These are phyloP conservation scores for Kazachstania sp. DNA, from an alignment of 1,139 yeast species.

Conservation along the genomic window DNA sequence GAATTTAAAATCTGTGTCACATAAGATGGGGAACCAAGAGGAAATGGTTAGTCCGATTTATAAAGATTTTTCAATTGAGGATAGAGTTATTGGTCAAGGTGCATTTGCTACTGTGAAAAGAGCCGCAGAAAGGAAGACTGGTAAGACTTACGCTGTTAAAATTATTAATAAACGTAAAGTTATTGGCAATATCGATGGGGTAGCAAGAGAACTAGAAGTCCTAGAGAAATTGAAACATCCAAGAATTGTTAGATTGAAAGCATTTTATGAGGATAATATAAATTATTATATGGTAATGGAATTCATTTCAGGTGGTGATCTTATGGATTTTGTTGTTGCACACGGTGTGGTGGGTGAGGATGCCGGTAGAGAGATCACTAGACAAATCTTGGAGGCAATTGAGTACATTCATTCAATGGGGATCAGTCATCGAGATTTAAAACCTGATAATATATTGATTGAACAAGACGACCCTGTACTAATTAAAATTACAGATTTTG, in stretches of 20 bases:
- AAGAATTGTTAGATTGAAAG: constrained; percentile 71
- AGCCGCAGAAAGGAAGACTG: constrained; percentile 78
- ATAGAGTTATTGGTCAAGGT: constrained; percentile 87
- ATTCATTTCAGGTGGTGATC: constrained; percentile 91
- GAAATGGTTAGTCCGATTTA: constrained; percentile 34
- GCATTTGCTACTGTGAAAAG: constrained; percentile 94
- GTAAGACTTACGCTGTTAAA: constrained; percentile 81
- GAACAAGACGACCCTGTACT: constrained; percentile 85
- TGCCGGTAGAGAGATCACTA: constrained; percentile 76
- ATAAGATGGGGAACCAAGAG: not conserved
- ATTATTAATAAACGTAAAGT: constrained; percentile 78
- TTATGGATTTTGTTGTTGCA: constrained; percentile 90
- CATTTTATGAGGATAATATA: constrained; percentile 75
- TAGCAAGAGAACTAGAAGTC: constrained; percentile 76
- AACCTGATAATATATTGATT: constrained; percentile 85
- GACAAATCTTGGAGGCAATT: constrained; percentile 77
- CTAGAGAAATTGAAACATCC: constrained; percentile 72
- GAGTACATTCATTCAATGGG: constrained; percentile 82
- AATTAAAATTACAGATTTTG: constrained; percentile 89
- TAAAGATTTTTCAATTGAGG: constrained; percentile 67
- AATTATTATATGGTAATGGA: constrained; percentile 89
- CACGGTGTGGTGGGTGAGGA: constrained; percentile 88
- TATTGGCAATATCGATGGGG: constrained; percentile 71
- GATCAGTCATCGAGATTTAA: constrained; percentile 86
- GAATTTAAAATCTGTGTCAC: not conserved